These are phyloP conservation scores for Termitomyces sp. DNA, from an alignment of 768 basidiomycete genomes.

Conservation along the genomic window DNA sequence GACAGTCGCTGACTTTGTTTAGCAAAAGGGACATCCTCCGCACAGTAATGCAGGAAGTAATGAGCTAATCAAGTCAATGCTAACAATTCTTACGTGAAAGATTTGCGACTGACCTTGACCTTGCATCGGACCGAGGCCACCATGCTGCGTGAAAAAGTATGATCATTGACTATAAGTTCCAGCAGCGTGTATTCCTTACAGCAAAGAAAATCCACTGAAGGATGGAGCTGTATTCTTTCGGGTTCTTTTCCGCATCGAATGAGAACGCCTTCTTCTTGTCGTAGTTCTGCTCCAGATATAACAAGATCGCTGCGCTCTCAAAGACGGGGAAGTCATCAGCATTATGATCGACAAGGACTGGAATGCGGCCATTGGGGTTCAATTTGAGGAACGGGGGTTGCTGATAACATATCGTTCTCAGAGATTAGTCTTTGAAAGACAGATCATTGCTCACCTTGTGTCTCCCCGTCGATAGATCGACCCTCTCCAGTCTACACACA, in stretches of 20 bases:
- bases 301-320: constrained; percentile 75
- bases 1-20: constrained; percentile 43
- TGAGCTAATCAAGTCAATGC: constrained; percentile 32
- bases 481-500: constrained; percentile 2
- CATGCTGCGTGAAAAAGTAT: constrained; percentile 43
- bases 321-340: constrained; percentile 64
- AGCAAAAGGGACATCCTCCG: constrained; percentile 65
- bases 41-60: constrained; percentile 60
- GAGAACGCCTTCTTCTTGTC: constrained; percentile 70
- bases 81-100: not conserved
- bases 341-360: constrained; percentile 55
- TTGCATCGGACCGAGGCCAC: constrained; percentile 84
- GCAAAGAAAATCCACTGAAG: constrained; percentile 88
- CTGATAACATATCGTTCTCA: constrained; percentile 16
- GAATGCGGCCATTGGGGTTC: constrained; percentile 73
- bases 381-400: constrained; percentile 69
- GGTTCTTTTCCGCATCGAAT: constrained; percentile 48
- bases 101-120: constrained; percentile 40
- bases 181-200: constrained; percentile 25
- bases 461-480: constrained; percentile 6
- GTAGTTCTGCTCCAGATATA: constrained; percentile 76
- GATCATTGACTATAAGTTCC: not conserved
- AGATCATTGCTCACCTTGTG: constrained; percentile 7
- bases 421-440: not conserved
- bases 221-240: constrained; percentile 63